phyloP scores from a whole-genome alignment of 768 basidiomycete genomes.

The Pisolithus orientalis region DNA sequence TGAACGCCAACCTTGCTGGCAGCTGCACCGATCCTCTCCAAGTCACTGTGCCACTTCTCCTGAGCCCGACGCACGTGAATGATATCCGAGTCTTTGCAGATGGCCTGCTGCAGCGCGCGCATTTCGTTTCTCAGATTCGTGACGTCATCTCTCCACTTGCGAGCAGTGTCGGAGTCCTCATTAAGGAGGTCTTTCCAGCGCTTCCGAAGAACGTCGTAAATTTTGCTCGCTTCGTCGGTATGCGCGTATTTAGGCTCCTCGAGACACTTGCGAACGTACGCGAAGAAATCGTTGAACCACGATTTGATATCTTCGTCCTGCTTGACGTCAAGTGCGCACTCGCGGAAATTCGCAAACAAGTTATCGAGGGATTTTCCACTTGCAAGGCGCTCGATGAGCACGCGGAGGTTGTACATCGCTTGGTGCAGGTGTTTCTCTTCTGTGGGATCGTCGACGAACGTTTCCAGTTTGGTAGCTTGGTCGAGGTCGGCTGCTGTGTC shows the following conservation, averaged over 20 bases:
- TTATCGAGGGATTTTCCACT: constrained; percentile 42
- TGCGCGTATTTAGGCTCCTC: constrained; percentile 47
- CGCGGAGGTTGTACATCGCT: constrained; percentile 37
- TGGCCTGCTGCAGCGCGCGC: constrained; percentile 36
- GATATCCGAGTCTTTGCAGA: constrained; percentile 47
- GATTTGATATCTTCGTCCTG: constrained; percentile 45
- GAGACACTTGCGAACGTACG: constrained; percentile 38
- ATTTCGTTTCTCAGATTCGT: constrained; percentile 41
- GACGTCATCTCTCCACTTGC: constrained; percentile 49
- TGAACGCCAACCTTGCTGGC: constrained; percentile 39
- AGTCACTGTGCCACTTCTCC: constrained; percentile 38
- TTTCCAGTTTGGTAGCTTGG: constrained; percentile 40
- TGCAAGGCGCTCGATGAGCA: constrained; percentile 49
- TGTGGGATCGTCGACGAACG: constrained; percentile 57
- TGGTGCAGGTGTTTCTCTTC: constrained; percentile 54
- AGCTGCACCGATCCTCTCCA: constrained; percentile 37
- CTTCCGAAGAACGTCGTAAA: constrained; percentile 38
- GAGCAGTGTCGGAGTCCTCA: constrained; percentile 33
- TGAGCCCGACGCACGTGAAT: constrained; percentile 42
- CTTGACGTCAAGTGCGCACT: constrained; percentile 42
- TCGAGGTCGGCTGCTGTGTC: constrained; percentile 43
- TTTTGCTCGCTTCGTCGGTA: constrained; percentile 37
- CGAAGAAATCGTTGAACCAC: constrained; percentile 53
- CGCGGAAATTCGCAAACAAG: constrained; percentile 36
- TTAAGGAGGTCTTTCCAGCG: constrained; percentile 49